Percentiles rank a stretch among this genome's conserved stretches.
Conservation (phyloP, 2,329 filamentous ascomycete species). For the Coniochaeta hoffmannii region DNA sequence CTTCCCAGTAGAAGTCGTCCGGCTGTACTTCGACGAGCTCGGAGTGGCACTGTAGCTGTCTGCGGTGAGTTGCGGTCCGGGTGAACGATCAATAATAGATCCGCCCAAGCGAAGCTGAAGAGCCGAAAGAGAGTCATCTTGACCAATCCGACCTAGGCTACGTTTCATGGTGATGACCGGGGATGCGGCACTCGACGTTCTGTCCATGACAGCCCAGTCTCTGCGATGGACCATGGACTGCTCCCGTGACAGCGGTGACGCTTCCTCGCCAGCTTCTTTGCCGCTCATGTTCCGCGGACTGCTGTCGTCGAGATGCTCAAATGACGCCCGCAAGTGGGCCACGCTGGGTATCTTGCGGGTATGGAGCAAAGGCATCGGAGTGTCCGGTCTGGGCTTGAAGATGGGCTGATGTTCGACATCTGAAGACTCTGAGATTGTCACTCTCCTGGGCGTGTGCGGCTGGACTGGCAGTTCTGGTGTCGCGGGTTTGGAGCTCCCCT, state of each 20-base stretch:
- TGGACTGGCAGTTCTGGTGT: neutral
- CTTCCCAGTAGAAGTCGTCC: neutral
- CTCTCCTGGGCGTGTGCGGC: neutral
- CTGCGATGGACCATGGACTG: neutral
- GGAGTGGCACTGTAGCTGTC: neutral
- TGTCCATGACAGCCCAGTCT: neutral
- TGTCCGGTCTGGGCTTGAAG: neutral
- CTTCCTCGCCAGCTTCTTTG: neutral
- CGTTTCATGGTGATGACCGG: neutral
- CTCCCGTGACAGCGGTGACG: neutral
- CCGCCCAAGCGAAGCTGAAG: neutral
- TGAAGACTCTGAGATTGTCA: neutral
- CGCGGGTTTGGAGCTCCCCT: neutral
- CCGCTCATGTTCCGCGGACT: neutral
- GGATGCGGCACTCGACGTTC: neutral
- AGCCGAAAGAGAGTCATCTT: neutral
- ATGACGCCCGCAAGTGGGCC: conserved; percentile 25
- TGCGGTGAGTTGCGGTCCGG: neutral
- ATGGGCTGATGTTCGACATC: neutral
- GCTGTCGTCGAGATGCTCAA: conserved; percentile 15
- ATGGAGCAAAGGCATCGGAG: neutral
- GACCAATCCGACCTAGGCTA: neutral
- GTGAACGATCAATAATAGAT: too few relatives aligned
- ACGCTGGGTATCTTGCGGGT: conserved; percentile 16
- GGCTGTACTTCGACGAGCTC: neutral